Conservation (phyloP, 2,329 filamentous ascomycete species). For the Epichloe festucae region DNA sequence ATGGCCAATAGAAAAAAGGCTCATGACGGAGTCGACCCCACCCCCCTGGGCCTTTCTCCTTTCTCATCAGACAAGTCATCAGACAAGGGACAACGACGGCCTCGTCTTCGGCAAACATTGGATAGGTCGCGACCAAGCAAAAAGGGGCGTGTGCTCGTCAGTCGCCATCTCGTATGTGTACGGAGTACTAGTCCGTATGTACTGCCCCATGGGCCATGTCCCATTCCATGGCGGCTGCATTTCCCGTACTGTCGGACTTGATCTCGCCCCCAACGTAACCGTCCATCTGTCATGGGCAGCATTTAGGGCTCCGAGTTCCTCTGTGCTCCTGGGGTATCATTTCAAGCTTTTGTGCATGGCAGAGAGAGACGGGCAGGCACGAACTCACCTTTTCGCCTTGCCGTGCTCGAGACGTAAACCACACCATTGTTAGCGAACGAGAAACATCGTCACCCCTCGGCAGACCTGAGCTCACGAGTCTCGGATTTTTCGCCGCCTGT, state of each 20-base stretch:
- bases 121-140: conserved; percentile 9
- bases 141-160: conserved; percentile 1
- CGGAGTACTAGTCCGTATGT: too few species aligned
- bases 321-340: conserved; percentile 6
- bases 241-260: conserved; percentile 9
- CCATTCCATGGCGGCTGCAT: conserved; percentile 7
- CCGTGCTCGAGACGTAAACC: conserved; percentile 1
- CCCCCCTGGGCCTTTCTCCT: neutral
- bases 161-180: neutral
- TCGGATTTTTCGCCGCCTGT: neutral
- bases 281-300: conserved; percentile 11
- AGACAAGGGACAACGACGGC: conserved; percentile 2
- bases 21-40: conserved; percentile 2
- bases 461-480: neutral
- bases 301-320: conserved; percentile 14
- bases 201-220: conserved; percentile 3
- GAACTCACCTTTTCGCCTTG: neutral
- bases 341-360: conserved; percentile 1
- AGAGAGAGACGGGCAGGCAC: neutral
- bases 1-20: conserved; percentile 13
- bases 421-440: neutral
- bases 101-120: conserved; percentile 20
- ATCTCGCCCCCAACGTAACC: conserved; percentile 12
- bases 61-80: neutral
- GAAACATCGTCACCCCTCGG: neutral